Conservation (phyloP, 2,329 filamentous ascomycete species). For the Fusarium torreyae region DNA sequence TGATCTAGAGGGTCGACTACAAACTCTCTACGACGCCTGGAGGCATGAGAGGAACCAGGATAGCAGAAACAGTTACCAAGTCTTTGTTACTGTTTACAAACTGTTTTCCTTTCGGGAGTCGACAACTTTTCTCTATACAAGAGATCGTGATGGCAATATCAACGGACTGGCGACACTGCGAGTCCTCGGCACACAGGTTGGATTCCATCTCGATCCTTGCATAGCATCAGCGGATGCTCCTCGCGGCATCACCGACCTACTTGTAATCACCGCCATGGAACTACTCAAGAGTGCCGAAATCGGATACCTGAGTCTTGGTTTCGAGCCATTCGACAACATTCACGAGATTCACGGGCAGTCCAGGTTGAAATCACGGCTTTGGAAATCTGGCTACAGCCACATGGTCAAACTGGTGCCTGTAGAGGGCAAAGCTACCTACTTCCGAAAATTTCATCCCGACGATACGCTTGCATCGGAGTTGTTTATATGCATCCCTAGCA, state of each 20-base stretch:
- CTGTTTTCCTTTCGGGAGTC: not conserved
- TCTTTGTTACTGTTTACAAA: conserved; percentile 21
- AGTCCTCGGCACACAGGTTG: conserved; percentile 7
- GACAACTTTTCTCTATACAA: conserved; percentile 17
- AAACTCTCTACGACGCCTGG: conserved; percentile 22
- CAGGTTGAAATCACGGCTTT: conserved; percentile 6
- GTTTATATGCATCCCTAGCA: conserved; percentile 19
- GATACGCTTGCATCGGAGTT: conserved; percentile 6
- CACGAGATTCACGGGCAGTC: conserved; percentile 3
- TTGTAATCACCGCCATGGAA: conserved; percentile 12
- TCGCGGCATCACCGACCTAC: conserved; percentile 14
- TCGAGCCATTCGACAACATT: conserved; percentile 9
- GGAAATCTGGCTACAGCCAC: conserved; percentile 16
- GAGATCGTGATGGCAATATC: not conserved
- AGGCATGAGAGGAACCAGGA: conserved; percentile 8
- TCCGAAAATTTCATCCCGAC: conserved; percentile 21
- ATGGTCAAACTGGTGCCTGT: conserved; percentile 21
- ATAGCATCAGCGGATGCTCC: conserved; percentile 17
- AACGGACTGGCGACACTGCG: conserved; percentile 22
- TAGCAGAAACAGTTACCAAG: not conserved
- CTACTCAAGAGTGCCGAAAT: conserved; percentile 9
- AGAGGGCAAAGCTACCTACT: conserved; percentile 13
- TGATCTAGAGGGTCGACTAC: conserved; percentile 2
- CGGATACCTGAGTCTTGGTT: conserved; percentile 11
- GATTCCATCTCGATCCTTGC: conserved; percentile 25